Conservation (phyloP, 345 rosid species). For the Linum lewisii region DNA sequence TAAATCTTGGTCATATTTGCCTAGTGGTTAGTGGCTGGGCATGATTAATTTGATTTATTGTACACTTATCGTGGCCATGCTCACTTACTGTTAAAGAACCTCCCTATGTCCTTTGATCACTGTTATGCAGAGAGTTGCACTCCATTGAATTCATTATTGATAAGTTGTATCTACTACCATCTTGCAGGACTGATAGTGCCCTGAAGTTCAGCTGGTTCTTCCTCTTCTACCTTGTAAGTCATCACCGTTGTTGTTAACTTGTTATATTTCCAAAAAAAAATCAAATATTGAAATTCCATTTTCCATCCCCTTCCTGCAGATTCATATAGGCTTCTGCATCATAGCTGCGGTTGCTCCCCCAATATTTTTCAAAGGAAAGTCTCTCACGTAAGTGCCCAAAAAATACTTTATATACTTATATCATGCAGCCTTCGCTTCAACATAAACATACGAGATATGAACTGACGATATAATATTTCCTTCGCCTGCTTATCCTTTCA, state of each 20-base stretch:
- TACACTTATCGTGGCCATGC: conserved; percentile 5
- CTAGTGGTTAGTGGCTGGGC: not conserved
- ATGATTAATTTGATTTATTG: conserved; percentile 1
- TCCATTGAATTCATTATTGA: not conserved
- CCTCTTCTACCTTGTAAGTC: conserved; percentile 86
- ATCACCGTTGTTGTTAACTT: not conserved
- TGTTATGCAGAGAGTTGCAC: not conserved
- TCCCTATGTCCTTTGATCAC: not conserved
- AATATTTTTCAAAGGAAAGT: conserved; percentile 83
- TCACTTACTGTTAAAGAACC: no score
- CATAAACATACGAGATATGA: not conserved
- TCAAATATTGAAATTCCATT: conserved; percentile 1
- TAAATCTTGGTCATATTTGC: no score
- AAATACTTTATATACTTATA: not conserved
- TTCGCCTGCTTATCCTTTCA: no score
- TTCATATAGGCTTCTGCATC: conserved; percentile 87
- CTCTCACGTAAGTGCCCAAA: conserved; percentile 72
- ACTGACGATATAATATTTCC: not conserved
- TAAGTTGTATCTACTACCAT: conserved; percentile 10
- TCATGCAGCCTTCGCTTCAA: not conserved
- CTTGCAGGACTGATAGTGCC: conserved; percentile 95
- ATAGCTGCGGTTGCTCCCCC: conserved; percentile 99
- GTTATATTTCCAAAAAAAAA: not conserved
- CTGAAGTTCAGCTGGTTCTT: conserved; percentile 93
- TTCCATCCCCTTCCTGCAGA: conserved; percentile 33